Base-by-base conservation (phyloP, 352 stramenopile genomes). In the Ophiocytium majus region DNA sequence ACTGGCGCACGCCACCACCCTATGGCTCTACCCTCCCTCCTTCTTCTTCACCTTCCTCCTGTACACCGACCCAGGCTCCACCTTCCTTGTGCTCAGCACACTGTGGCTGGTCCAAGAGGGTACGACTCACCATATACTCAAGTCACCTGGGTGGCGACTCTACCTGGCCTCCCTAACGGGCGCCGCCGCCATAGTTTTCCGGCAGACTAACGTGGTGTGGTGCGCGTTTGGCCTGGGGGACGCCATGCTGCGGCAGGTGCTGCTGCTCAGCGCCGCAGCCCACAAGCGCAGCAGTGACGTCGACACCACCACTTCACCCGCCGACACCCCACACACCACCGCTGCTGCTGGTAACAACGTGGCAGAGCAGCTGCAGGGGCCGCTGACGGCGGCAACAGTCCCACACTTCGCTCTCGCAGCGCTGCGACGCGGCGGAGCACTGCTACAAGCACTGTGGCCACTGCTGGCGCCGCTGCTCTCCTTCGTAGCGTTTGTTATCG, bases 131-230 rank as follows among this genome's bases (percentile, higher is more conserved):
- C n/a, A n/a, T n/a, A 5, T 80, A 14, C 32, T 81, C n/a, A 37
- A 37, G 14, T 63, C 23, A 9, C 36, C 10, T 5, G 17, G 66
- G 28, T 85, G 28, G 19, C 1, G 71, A 37, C 0, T 32, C 36
- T 78, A 1, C n/a, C 10, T 66, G 64, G 31, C 0, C 63, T 9
- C 80, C 9, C 83, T 95, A 92, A 91, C 90, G 81, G 93, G 93
- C 33, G 92, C 89, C 1, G 80, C 91, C 0, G 93, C 93, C 0
- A 92, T 97, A 49, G 79, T 95, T 31, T 95, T 96, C 63, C 93
- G 94, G 0, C 94, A 97, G 85, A 97, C 93, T 9, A 97, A 97
- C 76, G 95, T 95, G 64, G 83, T 97, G 0, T 97, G 94, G 94
- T 92, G 97, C 0, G 80, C 92, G 0, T 97, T 97, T 87, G 92